Evolutionary conservation across 129 eudicot genomes (phyloP).

Genomic region (Apium graveolens): DNA sequence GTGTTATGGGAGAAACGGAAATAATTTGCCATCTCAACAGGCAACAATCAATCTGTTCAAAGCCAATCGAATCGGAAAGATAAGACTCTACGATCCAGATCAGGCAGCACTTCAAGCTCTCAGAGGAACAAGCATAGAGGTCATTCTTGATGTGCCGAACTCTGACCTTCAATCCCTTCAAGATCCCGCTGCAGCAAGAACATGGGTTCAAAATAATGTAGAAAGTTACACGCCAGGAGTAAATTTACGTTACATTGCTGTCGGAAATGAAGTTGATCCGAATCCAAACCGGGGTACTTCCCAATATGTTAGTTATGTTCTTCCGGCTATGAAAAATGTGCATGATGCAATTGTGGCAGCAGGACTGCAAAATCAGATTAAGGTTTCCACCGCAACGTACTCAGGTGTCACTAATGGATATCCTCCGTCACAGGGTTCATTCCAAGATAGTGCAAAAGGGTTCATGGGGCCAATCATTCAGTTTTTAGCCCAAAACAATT

Average conservation of each 20-base stretch:
- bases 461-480: neutral
- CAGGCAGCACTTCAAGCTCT: neutral
- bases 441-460: neutral
- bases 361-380: neutral
- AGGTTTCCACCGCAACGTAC: neutral
- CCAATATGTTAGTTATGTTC: neutral
- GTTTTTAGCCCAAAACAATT: neutral
- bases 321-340: neutral
- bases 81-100: neutral
- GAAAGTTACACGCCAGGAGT: neutral
- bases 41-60: neutral
- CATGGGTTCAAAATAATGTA: neutral
- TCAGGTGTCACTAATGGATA: neutral
- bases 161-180: neutral
- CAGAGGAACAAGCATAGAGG: neutral
- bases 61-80: neutral
- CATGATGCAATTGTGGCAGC: neutral
- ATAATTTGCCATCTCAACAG: neutral
- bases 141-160: neutral
- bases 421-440: neutral
- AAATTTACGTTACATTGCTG: conserved; percentile 1
- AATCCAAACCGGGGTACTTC: neutral
- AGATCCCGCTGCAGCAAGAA: neutral
- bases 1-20: neutral
- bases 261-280: neutral